Evolutionary conservation across 495 filamentous ascomycete genomes (phyloP).

Genomic region (Tricharina praecox): DNA sequence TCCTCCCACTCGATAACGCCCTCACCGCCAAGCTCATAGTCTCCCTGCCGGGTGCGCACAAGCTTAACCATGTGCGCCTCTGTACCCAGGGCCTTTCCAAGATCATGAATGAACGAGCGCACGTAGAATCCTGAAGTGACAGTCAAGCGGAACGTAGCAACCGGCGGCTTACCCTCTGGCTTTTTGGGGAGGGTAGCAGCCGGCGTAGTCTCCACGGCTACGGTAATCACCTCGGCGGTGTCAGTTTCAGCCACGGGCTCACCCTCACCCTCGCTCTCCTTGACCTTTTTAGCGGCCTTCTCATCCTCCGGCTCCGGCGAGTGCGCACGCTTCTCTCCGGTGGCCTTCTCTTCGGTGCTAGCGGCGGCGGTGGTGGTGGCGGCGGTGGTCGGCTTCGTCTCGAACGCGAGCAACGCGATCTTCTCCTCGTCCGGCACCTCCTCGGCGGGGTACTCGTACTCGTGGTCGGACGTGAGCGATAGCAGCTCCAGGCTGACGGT

Average conservation of each 20-base stretch:
- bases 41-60: slow-evolving; percentile 60
- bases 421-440: slow-evolving; percentile 58
- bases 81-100: slow-evolving; percentile 67
- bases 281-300: slow-evolving; percentile 51
- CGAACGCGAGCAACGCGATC: slow-evolving; percentile 43
- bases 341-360: slow-evolving; percentile 20
- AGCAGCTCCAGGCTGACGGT: slow-evolving; percentile 59
- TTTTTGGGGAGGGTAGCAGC: slow-evolving; percentile 8
- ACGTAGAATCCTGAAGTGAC: slow-evolving; percentile 97
- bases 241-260: slow-evolving; percentile 11
- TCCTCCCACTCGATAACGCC: slow-evolving; percentile 76
- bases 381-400: slow-evolving; percentile 2
- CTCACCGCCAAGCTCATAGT: slow-evolving; percentile 45
- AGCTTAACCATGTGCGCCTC: slow-evolving; percentile 77
- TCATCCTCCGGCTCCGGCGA: slow-evolving; percentile 36
- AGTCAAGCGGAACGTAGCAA: slow-evolving; percentile 70
- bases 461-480: slow-evolving; percentile 64
- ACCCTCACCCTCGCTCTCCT: slow-evolving; percentile 37
- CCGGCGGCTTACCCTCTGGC: slow-evolving; percentile 34
- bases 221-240: too few species aligned
- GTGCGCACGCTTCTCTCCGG: slow-evolving; percentile 13
- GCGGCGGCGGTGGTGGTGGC: not conserved
- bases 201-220: slow-evolving; percentile 20
- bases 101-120: slow-evolving; percentile 76
- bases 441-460: slow-evolving; percentile 49